Percentiles rank a stretch among this genome's conserved stretches.
phyloP scores from a whole-genome alignment of 2,329 filamentous ascomycete genomes.

The Dothidotthia symphoricarpi region DNA sequence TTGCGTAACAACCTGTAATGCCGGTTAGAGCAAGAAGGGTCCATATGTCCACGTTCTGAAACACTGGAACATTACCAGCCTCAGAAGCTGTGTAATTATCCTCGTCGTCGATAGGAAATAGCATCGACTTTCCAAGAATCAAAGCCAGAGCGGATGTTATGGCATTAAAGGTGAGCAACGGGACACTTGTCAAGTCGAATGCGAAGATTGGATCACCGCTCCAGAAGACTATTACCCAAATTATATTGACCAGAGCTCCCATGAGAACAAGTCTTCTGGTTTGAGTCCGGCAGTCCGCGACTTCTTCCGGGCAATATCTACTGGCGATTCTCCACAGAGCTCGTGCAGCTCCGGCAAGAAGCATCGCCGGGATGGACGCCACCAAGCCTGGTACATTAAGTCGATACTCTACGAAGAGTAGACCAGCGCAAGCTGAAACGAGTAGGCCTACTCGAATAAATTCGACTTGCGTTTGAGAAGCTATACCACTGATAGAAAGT shows the following conservation, averaged over 20 bases:
- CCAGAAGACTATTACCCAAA: slow-evolving; percentile 7
- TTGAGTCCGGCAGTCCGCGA: slow-evolving; percentile 1
- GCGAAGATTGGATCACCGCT: slow-evolving; percentile 5
- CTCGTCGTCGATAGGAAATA: slow-evolving; percentile 12
- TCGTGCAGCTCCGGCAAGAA: slow-evolving; percentile 21
- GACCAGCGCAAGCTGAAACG: slow-evolving; percentile 14
- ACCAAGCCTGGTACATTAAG: slow-evolving; percentile 22
- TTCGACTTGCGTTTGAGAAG: slow-evolving; percentile 10
- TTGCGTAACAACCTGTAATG: slow-evolving; percentile 14
- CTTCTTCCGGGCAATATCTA: slow-evolving; percentile 7
- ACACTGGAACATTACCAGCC: neutral
- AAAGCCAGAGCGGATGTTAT: slow-evolving; percentile 14
- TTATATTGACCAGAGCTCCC: slow-evolving; percentile 6
- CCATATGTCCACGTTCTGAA: slow-evolving; percentile 6
- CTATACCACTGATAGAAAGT: slow-evolving; percentile 6
- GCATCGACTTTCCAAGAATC: slow-evolving; percentile 16
- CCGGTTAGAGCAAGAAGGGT: slow-evolving; percentile 12
- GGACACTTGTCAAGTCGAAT: slow-evolving; percentile 7
- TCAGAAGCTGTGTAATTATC: neutral
- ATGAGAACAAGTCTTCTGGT: slow-evolving; percentile 2
- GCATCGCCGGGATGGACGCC: slow-evolving; percentile 21
- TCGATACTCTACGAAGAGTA: slow-evolving; percentile 30
- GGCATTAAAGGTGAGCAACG: slow-evolving; percentile 14
- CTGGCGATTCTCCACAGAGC: slow-evolving; percentile 10
- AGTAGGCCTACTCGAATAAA: slow-evolving; percentile 14